A percentile compares a stretch with the other conserved stretches of the same genome.
These are phyloP conservation scores for Corynascus novoguineensis DNA, from an alignment of 495 filamentous ascomycete genomes.

Conservation along the genomic window DNA sequence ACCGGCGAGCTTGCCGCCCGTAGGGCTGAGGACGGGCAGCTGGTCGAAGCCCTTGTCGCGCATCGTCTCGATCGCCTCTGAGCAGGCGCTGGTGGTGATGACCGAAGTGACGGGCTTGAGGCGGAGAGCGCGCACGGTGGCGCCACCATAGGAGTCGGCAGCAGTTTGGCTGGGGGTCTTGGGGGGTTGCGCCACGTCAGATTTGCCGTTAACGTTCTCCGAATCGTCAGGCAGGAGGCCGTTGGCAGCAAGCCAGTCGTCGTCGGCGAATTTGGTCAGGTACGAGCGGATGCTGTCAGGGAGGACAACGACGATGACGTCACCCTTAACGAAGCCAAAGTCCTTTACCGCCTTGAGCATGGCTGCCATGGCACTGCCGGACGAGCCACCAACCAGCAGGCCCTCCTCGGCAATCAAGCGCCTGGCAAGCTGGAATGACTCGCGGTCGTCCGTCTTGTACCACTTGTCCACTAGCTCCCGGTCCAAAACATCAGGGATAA, in stretches of 20 bases:
- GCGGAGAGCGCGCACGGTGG: constrained; percentile 72
- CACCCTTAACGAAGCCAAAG: constrained; percentile 62
- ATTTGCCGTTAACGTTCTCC: constrained; percentile 40
- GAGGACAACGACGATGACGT: constrained; percentile 82
- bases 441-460: constrained; percentile 95
- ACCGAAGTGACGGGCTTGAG: constrained; percentile 91
- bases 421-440: constrained; percentile 83
- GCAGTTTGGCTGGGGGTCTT: constrained; percentile 28
- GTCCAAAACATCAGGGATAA: constrained; percentile 90
- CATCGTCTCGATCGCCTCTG: constrained; percentile 93
- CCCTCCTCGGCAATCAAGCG: constrained; percentile 92
- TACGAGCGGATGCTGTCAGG: constrained; percentile 97
- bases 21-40: constrained; percentile 74
- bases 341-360: constrained; percentile 75
- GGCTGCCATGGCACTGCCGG: constrained; percentile 86
- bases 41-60: constrained; percentile 95
- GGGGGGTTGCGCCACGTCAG: constrained; percentile 12
- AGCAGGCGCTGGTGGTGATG: constrained; percentile 57
- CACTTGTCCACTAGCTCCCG: constrained; percentile 78
- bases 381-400: constrained; percentile 88
- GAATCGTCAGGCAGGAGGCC: constrained; percentile 59
- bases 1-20: constrained; percentile 69
- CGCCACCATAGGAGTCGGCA: constrained; percentile 58
- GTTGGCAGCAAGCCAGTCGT: constrained; percentile 96
- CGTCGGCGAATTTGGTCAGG: constrained; percentile 97